A percentile compares a stretch with the other conserved stretches of the same genome.
These are phyloP conservation scores for Xylogone sp. DNA, from an alignment of 2,329 filamentous ascomycete species.

Conservation along the genomic window DNA sequence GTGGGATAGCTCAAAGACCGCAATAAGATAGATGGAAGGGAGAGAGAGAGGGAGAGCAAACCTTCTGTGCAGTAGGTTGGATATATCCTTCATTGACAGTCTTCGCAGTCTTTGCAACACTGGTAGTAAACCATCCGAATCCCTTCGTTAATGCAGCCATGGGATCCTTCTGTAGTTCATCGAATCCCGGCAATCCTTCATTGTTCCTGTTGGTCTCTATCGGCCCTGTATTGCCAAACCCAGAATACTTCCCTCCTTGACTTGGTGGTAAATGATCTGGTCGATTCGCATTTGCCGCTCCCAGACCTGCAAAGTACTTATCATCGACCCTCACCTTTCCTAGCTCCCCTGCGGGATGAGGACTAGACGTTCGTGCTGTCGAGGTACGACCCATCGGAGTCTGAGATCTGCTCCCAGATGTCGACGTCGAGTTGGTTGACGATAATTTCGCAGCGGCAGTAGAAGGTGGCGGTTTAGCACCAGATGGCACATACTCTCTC, in stretches of 20 bases:
- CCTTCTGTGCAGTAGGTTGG: slow-evolving; percentile 86
- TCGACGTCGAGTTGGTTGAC: slow-evolving; percentile 14
- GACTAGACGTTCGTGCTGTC: slow-evolving; percentile 20
- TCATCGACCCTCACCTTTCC: slow-evolving; percentile 69
- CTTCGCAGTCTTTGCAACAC: slow-evolving; percentile 87
- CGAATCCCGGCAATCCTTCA: slow-evolving; percentile 61
- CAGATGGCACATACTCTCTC: slow-evolving; percentile 74
- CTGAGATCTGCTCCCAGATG: slow-evolving; percentile 21
- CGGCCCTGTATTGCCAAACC: slow-evolving; percentile 78
- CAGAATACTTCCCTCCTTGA: slow-evolving; percentile 88
- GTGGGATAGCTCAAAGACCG: not conserved
- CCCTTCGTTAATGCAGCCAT: slow-evolving; percentile 85
- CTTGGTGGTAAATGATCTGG: slow-evolving; percentile 74
- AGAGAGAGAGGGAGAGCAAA: slow-evolving; percentile 35
- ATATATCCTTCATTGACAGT: slow-evolving; percentile 88
- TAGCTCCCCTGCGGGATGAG: slow-evolving; percentile 24
- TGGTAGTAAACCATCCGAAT: slow-evolving; percentile 89
- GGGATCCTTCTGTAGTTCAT: slow-evolving; percentile 89
- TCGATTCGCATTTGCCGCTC: slow-evolving; percentile 75
- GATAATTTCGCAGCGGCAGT: slow-evolving; percentile 7
- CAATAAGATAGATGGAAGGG: not conserved
- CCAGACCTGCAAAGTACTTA: slow-evolving; percentile 83
- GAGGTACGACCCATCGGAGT: slow-evolving; percentile 15
- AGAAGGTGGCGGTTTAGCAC: slow-evolving; percentile 46
- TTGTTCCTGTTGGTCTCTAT: slow-evolving; percentile 40